Evolutionary conservation across 495 filamentous ascomycete species (phyloP), one percentile per base, ranked within the genome.

Genomic region (Trichoderma reesei): DNA sequence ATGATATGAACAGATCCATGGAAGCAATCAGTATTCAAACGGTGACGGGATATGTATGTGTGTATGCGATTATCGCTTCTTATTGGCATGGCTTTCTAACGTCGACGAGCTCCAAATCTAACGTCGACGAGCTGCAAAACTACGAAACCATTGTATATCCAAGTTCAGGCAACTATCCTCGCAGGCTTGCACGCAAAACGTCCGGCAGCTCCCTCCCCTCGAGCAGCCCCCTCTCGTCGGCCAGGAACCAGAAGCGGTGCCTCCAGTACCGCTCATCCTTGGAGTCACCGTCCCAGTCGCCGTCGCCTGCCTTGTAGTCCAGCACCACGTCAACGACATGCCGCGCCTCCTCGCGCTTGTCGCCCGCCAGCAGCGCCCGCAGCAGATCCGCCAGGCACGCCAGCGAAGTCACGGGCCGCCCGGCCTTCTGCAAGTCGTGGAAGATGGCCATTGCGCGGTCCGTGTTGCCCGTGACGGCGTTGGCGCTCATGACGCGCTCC

Each of bases 401-500:
- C 69, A 89, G 62, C 68, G 74, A 56, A 71, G 82, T 54, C 39
- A 68, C 62, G 14, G 69, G 73, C 69, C 51, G n/a, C 18, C 80
- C 77, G 37, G 74, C 63, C 5, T 63, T 68, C 7, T 76, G 70
- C 60, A 85, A 71, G n/a, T 72, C 67, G 37, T 75, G 67, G 59
- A 86, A 78, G 3, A 85, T 70, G 8, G 70, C 67, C 64, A 87
- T 75, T 64, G 86, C 83, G 42, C 75, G 76, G 11, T 72, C 69
- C 0, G 78, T 73, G 54, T 84, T 74, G 41, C 83, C 83, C 6
- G 67, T 68, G 18, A 69, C 60, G 10, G 81, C 76, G 68, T 88
- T 91, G 7, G 86, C 87, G 62, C 81, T 79, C 59, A 90, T 78
- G 41, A 90, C 72, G 60, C 87, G 79, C 66, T 89, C 85, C 79